Evolutionary conservation across 1,139 yeast species (phyloP).

Genomic region (Taphrina pruni): DNA sequence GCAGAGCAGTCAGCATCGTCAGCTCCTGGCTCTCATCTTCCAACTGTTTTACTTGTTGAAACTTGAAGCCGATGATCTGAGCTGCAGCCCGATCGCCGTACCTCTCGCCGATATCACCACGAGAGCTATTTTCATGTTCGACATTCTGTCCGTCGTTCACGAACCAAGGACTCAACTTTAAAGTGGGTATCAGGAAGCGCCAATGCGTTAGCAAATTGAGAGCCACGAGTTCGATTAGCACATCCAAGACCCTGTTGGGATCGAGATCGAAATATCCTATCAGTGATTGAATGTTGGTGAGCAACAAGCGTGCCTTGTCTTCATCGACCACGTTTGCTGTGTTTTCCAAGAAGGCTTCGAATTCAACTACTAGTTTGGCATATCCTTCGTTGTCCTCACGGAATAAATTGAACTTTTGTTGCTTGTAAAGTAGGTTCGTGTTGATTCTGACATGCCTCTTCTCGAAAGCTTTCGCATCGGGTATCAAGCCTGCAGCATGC

Average conservation of each 20-base stretch:
- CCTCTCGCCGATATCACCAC: constrained; percentile 21
- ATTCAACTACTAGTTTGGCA: constrained; percentile 65
- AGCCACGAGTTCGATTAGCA: constrained; percentile 59
- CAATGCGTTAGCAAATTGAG: constrained; percentile 15
- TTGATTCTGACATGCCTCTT: constrained; percentile 57
- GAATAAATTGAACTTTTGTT: constrained; percentile 73
- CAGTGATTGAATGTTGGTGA: constrained; percentile 61
- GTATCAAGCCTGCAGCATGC: constrained; percentile 18
- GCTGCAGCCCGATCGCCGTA: constrained; percentile 71
- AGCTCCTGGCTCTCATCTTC: constrained; percentile 56
- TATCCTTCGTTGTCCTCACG: constrained; percentile 85
- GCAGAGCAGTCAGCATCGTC: constrained; percentile 58
- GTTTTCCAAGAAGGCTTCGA: constrained; percentile 50
- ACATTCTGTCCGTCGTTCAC: constrained; percentile 8
- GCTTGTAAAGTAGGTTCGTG: constrained; percentile 62
- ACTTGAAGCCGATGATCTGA: constrained; percentile 63
- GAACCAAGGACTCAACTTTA: constrained; percentile 35
- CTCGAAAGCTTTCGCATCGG: constrained; percentile 48
- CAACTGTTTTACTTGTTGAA: constrained; percentile 51
- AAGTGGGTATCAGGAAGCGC: constrained; percentile 17
- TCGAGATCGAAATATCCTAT: constrained; percentile 83
- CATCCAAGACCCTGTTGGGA: constrained; percentile 71
- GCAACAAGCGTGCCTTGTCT: constrained; percentile 58
- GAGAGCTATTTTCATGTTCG: not conserved
- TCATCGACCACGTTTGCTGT: constrained; percentile 40